Conservation (phyloP, 495 filamentous ascomycete genomes). For the Penicillium longicatenatum region DNA sequence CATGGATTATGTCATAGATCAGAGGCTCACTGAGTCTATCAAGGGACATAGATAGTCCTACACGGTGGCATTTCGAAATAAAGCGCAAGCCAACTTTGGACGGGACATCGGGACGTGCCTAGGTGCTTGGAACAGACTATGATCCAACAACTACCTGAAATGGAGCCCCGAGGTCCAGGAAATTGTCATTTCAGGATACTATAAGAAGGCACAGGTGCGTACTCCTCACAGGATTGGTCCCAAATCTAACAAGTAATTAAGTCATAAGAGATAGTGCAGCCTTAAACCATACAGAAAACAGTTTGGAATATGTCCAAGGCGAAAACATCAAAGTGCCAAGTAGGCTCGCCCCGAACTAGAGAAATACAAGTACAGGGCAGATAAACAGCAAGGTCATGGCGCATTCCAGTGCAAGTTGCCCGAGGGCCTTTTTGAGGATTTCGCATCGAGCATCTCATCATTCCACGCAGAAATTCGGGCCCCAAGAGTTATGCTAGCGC, state of each 20-base stretch:
- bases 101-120: no score
- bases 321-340: conserved; percentile 11
- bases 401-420: conserved; percentile 29
- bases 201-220: neutral
- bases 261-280: conserved; percentile 1
- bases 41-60: no score
- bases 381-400: conserved; percentile 26
- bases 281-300: conserved; percentile 13
- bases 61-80: no score
- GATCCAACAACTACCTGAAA: no score
- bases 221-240: neutral
- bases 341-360: conserved; percentile 10
- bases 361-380: conserved; percentile 31
- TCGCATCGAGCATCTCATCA: conserved; percentile 30
- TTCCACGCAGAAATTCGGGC: conserved; percentile 10
- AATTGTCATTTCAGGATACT: no score
- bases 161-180: no score
- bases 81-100: no score
- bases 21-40: no score
- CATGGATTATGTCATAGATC: no score
- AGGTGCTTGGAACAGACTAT: no score
- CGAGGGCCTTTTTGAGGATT: conserved; percentile 16
- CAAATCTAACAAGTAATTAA: neutral
- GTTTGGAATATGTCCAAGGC: conserved; percentile 15
- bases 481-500: conserved; percentile 6